Conservation (phyloP, 805 yeast genomes). For the Blastobotrys peoriensis region DNA sequence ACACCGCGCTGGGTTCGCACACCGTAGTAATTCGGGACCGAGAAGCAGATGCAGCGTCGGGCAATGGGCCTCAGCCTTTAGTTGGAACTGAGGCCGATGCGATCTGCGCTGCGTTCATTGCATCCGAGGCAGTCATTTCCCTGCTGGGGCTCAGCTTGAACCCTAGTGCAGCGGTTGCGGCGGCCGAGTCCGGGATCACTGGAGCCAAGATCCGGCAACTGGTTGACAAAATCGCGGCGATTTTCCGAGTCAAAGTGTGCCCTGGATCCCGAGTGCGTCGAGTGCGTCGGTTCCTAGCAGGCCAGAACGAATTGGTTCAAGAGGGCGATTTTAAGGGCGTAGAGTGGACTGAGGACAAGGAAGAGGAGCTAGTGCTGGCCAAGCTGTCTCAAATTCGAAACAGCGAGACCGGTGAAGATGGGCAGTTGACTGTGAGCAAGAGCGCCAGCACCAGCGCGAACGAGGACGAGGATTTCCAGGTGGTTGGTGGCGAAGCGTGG, state of each 20-base stretch:
- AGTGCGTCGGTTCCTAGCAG: conserved; percentile 87
- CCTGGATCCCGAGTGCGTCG: conserved; percentile 94
- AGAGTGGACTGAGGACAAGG: conserved; percentile 30
- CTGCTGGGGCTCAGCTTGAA: conserved; percentile 72
- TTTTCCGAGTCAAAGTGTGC: conserved; percentile 76
- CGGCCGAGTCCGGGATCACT: conserved; percentile 38
- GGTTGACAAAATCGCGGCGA: conserved; percentile 81
- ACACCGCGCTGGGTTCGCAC: conserved; percentile 81
- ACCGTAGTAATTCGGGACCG: conserved; percentile 69
- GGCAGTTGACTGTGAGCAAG: conserved; percentile 16
- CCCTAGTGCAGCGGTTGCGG: conserved; percentile 29
- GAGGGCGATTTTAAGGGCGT: conserved; percentile 93
- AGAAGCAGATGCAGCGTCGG: conserved; percentile 37
- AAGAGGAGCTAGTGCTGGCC: conserved; percentile 10
- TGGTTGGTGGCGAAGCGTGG: conserved; percentile 80
- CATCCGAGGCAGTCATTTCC: conserved; percentile 77
- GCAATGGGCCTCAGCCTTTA: conserved; percentile 66
- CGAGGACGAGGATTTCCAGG: conserved; percentile 57
- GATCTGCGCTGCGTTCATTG: conserved; percentile 79
- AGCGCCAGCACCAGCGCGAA: conserved; percentile 31
- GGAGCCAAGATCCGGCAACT: conserved; percentile 66
- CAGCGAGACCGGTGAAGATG: conserved; percentile 6
- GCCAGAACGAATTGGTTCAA: conserved; percentile 91
- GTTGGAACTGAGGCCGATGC: conserved; percentile 87
- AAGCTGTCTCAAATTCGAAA: conserved; percentile 12